phyloP scores from a whole-genome alignment of 805 yeast genomes.

The Starmerella bombicola region DNA sequence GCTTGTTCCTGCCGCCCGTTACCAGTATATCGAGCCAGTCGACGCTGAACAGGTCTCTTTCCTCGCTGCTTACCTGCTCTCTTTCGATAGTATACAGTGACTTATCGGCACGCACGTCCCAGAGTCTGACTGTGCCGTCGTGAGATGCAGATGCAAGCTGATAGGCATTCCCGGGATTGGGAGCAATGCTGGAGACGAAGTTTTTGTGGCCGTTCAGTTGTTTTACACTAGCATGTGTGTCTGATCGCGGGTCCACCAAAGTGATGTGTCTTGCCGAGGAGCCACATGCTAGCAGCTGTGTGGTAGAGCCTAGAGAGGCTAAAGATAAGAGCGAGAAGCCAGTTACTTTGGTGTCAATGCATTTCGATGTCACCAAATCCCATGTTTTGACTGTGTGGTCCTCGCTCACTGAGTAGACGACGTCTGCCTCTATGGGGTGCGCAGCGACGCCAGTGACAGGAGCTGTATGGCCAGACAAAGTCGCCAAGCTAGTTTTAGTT shows the following conservation, averaged over 20 bases:
- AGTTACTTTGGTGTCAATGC: constrained; percentile 79
- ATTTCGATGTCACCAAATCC: constrained; percentile 80
- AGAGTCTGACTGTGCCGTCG: constrained; percentile 86
- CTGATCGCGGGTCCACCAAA: constrained; percentile 77
- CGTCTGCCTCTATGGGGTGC: constrained; percentile 59
- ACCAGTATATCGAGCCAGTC: constrained; percentile 79
- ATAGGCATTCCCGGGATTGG: constrained; percentile 65
- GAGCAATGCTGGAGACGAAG: constrained; percentile 69
- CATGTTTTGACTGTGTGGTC: constrained; percentile 93
- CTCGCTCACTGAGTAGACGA: constrained; percentile 87
- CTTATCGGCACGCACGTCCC: constrained; percentile 86
- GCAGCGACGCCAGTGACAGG: constrained; percentile 81
- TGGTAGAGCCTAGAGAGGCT: constrained; percentile 50
- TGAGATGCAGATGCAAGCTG: constrained; percentile 87
- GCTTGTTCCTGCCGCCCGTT: constrained; percentile 90
- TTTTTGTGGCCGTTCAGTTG: constrained; percentile 84
- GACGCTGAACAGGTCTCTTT: constrained; percentile 69
- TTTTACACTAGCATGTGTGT: constrained; percentile 45
- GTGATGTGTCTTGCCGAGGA: constrained; percentile 96
- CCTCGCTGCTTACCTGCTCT: constrained; percentile 34
- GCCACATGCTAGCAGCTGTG: constrained; percentile 70
- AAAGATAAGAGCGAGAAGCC: constrained; percentile 73
- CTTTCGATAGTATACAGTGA: constrained; percentile 74
- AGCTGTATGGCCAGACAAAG: constrained; percentile 67
- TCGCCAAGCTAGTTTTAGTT: constrained; percentile 69